Evolutionary conservation across 2,329 filamentous ascomycete species (phyloP).

Genomic region (Fusarium pininemorale): DNA sequence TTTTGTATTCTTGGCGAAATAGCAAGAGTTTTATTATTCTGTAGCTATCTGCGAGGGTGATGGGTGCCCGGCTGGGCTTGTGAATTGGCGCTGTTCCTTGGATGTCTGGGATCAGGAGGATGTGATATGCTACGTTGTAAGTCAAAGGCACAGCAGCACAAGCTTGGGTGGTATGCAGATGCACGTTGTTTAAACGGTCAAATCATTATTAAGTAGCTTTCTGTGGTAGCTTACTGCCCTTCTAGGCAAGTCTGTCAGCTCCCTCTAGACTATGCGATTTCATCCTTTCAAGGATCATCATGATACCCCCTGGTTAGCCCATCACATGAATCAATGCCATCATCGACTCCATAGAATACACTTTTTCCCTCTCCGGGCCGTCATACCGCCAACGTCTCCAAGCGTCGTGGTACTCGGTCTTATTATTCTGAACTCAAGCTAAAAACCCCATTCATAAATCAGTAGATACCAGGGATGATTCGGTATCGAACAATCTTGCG

Average conservation of each 20-base stretch:
- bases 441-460: slow-evolving; percentile 16
- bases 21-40: slow-evolving; percentile 8
- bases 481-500: slow-evolving; percentile 81
- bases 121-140: background rate
- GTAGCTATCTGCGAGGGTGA: background rate
- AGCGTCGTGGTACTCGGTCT: background rate
- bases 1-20: slow-evolving; percentile 1
- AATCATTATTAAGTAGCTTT: slow-evolving; percentile 1
- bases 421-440: background rate
- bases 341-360: slow-evolving; percentile 13
- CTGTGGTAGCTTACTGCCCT: slow-evolving; percentile 18
- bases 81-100: background rate
- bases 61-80: background rate
- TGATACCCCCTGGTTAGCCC: background rate
- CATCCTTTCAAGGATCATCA: background rate
- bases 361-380: background rate
- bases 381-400: background rate
- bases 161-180: slow-evolving; percentile 21
- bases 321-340: background rate
- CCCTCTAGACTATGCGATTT: background rate
- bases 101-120: background rate
- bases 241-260: slow-evolving; percentile 22
- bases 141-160: background rate
- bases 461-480: slow-evolving; percentile 90
- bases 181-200: slow-evolving; percentile 10